Evolutionary conservation across 768 basidiomycete genomes (phyloP), one percentile per base, ranked within the genome.

Genomic region (Suillus subalutaceus): DNA sequence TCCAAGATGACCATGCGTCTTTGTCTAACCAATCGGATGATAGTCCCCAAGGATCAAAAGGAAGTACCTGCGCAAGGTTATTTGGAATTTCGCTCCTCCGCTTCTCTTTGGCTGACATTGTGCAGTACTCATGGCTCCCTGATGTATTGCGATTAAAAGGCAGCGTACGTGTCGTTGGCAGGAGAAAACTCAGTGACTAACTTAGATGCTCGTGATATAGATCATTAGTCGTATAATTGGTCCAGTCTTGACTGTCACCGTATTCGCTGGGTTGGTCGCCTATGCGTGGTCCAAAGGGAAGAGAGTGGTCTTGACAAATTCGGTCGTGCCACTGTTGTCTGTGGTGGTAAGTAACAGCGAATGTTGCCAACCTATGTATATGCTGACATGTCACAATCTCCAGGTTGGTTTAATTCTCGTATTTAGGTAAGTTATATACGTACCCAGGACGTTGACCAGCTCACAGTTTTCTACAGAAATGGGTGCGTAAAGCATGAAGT

Each of bases 381-480:
- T 44, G 13, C 57, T 48, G 65, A 69, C 40, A 65, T 65, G 70
- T 35, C 58, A 12, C 40, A 13, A 66, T 37, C 18, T 18, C 6
- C 57, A 93, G 92, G 92, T 96, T 62, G 96, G 94, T 70, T 83
- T 97, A 65, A 89, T 97, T 63, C 82, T 97, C 41, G 94, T 95
- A 3, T 95, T 94, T 75, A 86, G 93, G 93, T 89, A 68, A 72
- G 86, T 67, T 62, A 20, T 32, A 38, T 62, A 20, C 59, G 4
- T 61, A 6, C 32, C 26, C 8, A 38, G 13, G 15, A 43, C 46
- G 61, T 32, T 63, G 32, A 63, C 41, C 13, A 13, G 41, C 62
- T 55, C 16, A 48, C 12, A 30, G 26, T 30, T 56, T 40, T 66
- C 40, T 37, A 40, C 38, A 92, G 92, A 71, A 93, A 93, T 69